phyloP scores from a whole-genome alignment of 2,329 filamentous ascomycete species.

The Alternaria novae-zelandiae region DNA sequence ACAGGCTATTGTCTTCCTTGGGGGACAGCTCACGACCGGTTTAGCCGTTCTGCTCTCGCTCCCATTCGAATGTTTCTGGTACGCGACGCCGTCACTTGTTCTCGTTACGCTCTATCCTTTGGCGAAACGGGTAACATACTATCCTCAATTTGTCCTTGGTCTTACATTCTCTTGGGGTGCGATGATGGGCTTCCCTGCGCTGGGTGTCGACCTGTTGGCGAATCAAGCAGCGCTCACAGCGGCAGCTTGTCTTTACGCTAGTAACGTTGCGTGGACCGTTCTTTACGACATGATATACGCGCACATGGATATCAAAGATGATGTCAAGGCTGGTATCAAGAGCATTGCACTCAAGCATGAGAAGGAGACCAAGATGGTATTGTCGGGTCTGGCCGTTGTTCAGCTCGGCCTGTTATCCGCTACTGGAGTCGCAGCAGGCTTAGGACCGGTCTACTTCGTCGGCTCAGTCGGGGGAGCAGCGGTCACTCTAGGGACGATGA shows the following conservation, averaged over 20 bases:
- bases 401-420: slow-evolving; percentile 74
- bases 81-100: slow-evolving; percentile 75
- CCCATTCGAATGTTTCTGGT: slow-evolving; percentile 74
- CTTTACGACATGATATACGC: slow-evolving; percentile 94
- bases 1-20: slow-evolving; percentile 75
- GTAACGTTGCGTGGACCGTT: slow-evolving; percentile 85
- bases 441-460: slow-evolving; percentile 64
- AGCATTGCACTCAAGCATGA: slow-evolving; percentile 84
- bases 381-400: slow-evolving; percentile 71
- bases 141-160: slow-evolving; percentile 83
- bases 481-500: slow-evolving; percentile 63
- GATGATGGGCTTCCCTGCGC: slow-evolving; percentile 83
- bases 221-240: slow-evolving; percentile 68
- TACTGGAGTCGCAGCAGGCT: slow-evolving; percentile 68
- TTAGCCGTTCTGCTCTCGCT: slow-evolving; percentile 79
- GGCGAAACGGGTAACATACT: slow-evolving; percentile 85
- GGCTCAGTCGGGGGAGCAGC: slow-evolving; percentile 65
- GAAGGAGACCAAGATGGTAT: slow-evolving; percentile 75
- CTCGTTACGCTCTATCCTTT: slow-evolving; percentile 80
- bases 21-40: slow-evolving; percentile 74
- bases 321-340: slow-evolving; percentile 86
- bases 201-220: slow-evolving; percentile 76
- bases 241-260: slow-evolving; percentile 74
- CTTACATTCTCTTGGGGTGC: slow-evolving; percentile 90
- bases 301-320: slow-evolving; percentile 88